phyloP scores from a whole-genome alignment of 352 stramenopile genomes.

The Globisporangium nagaii region DNA sequence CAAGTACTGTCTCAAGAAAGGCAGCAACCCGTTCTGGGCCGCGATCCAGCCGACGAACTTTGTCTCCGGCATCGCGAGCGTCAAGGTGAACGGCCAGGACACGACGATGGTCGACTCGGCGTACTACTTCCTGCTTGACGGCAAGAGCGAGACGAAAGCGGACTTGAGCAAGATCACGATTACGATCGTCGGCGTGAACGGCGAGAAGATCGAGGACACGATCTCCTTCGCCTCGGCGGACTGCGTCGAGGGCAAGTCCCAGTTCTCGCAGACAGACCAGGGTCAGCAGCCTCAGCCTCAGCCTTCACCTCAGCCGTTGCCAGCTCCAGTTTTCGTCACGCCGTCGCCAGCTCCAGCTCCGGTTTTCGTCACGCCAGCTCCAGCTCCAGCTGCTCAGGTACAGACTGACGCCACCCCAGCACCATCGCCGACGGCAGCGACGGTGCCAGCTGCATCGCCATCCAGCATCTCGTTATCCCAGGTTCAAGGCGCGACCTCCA shows the following conservation, averaged over 20 bases:
- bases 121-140: slow-evolving; percentile 63
- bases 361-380: too few species aligned
- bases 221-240: slow-evolving; percentile 38
- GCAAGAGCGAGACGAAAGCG: slow-evolving; percentile 24
- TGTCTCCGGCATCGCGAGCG: slow-evolving; percentile 36
- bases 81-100: slow-evolving; percentile 48
- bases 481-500: not conserved
- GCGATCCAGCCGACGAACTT: slow-evolving; percentile 62
- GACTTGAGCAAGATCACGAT: slow-evolving; percentile 41
- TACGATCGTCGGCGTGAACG: slow-evolving; percentile 37
- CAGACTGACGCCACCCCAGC: not conserved
- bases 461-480: slow-evolving; percentile 3
- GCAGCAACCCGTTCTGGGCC: slow-evolving; percentile 56
- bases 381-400: not conserved
- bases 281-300: not conserved
- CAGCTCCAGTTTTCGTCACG: not conserved
- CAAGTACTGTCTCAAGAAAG: slow-evolving; percentile 50
- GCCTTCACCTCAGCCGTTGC: not conserved
- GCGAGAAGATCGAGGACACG: slow-evolving; percentile 49
- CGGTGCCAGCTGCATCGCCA: slow-evolving; percentile 7
- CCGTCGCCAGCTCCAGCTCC: not conserved
- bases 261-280: slow-evolving; percentile 31
- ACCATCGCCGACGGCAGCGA: not conserved
- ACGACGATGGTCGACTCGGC: slow-evolving; percentile 56
- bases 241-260: slow-evolving; percentile 39